These are phyloP conservation scores for Boletellus deceptivus DNA, from an alignment of 1,284 basidiomycete species.

Conservation along the genomic window DNA sequence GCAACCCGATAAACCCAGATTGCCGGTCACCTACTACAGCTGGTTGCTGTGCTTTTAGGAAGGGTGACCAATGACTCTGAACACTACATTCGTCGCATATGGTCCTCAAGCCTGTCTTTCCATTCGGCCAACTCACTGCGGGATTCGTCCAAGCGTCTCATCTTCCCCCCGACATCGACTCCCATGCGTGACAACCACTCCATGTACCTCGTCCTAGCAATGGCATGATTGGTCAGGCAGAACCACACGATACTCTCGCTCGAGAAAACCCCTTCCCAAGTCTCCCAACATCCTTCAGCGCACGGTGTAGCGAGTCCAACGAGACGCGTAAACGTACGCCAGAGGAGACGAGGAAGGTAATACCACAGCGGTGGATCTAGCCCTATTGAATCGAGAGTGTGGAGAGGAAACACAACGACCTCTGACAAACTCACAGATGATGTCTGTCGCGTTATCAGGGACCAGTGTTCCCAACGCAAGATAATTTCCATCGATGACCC, in stretches of 20 bases:
- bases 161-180: slow-evolving; percentile 34
- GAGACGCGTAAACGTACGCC: slow-evolving; percentile 52
- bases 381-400: slow-evolving; percentile 41
- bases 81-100: slow-evolving; percentile 10
- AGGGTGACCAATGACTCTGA: neutral
- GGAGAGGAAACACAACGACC: neutral
- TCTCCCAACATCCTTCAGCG: slow-evolving; percentile 54
- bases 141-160: slow-evolving; percentile 47
- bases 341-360: slow-evolving; percentile 55
- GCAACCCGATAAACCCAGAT: neutral
- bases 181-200: slow-evolving; percentile 29
- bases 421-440: slow-evolving; percentile 49
- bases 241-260: slow-evolving; percentile 58
- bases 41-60: neutral
- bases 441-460: slow-evolving; percentile 47
- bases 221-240: slow-evolving; percentile 47
- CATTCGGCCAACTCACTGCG: slow-evolving; percentile 30
- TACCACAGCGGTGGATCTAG: slow-evolving; percentile 58
- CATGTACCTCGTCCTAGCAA: slow-evolving; percentile 22
- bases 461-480: slow-evolving; percentile 31
- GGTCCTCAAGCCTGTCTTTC: slow-evolving; percentile 21
- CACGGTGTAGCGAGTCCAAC: slow-evolving; percentile 41
- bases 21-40: neutral
- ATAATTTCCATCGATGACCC: slow-evolving; percentile 54
- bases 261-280: slow-evolving; percentile 43